Conservation (phyloP, 2,329 filamentous ascomycete species). For the Talaromyces sp. region DNA sequence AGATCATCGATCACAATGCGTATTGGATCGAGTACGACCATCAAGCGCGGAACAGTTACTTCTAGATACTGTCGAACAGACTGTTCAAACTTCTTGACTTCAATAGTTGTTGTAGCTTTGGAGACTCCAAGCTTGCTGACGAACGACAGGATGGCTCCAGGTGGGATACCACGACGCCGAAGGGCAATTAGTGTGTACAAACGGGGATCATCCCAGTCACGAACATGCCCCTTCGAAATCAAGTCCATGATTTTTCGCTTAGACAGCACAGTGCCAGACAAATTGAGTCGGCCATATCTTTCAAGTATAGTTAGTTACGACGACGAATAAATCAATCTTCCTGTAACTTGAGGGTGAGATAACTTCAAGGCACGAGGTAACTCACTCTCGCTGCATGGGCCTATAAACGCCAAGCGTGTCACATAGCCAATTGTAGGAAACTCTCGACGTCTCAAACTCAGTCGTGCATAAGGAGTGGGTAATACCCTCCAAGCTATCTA, state of each 20-base stretch:
- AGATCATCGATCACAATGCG: slow-evolving; percentile 78
- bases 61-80: slow-evolving; percentile 83
- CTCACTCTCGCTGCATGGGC: slow-evolving; percentile 88
- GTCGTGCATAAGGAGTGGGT: slow-evolving; percentile 91
- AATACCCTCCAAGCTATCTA: slow-evolving; percentile 88
- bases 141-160: slow-evolving; percentile 83
- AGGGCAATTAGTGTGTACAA: slow-evolving; percentile 84
- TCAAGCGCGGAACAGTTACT: slow-evolving; percentile 78
- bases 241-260: slow-evolving; percentile 81
- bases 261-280: slow-evolving; percentile 80
- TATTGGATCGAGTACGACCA: slow-evolving; percentile 84
- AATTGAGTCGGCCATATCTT: slow-evolving; percentile 63
- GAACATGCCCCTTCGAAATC: slow-evolving; percentile 72
- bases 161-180: slow-evolving; percentile 78
- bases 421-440: slow-evolving; percentile 89
- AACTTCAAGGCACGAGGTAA: too few relatives aligned
- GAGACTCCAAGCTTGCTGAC: slow-evolving; percentile 90
- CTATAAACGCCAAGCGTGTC: slow-evolving; percentile 77
- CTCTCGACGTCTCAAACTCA: slow-evolving; percentile 80
- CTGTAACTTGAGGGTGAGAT: too few relatives aligned
- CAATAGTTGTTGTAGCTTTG: slow-evolving; percentile 73
- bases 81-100: slow-evolving; percentile 79
- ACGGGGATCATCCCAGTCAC: slow-evolving; percentile 87
- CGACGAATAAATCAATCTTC: too few relatives aligned
- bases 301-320: neutral